Conservation (phyloP, 139 green algal genomes). For the Ulvella scutata region DNA sequence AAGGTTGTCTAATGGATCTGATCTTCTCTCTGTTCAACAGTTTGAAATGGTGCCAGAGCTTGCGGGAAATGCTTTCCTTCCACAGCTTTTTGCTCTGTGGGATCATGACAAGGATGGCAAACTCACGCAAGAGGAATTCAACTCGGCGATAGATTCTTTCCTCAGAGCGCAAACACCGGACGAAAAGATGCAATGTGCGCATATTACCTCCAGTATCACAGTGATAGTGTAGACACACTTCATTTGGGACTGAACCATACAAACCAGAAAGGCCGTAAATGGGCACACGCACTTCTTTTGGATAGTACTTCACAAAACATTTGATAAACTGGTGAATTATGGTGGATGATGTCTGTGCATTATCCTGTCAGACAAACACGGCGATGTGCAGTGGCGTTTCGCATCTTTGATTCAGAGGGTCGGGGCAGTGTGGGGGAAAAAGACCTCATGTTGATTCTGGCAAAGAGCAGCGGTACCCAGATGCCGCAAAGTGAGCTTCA, state of each 20-base stretch:
- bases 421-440: conserved; percentile 10
- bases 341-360: too few species aligned
- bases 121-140: neutral
- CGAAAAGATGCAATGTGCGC: neutral
- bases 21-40: conserved; percentile 5
- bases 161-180: neutral
- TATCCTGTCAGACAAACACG: neutral
- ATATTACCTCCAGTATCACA: neutral
- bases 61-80: conserved; percentile 12
- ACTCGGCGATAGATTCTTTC: neutral
- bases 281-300: too few species aligned
- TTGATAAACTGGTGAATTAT: too few species aligned
- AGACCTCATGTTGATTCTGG: conserved; percentile 9
- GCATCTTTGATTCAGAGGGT: conserved; percentile 14
- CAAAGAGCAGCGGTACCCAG: neutral
- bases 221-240: too few species aligned
- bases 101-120: conserved; percentile 5
- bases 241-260: too few species aligned
- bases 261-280: too few species aligned
- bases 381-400: conserved; percentile 15
- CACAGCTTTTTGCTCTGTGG: conserved; percentile 12
- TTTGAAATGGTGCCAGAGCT: conserved; percentile 11
- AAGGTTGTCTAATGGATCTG: conserved; percentile 6
- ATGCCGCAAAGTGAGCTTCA: conserved; percentile 7
- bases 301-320: too few species aligned